Base-by-base conservation (phyloP, 208 protist genomes). In the Trypanosoma theileri region DNA sequence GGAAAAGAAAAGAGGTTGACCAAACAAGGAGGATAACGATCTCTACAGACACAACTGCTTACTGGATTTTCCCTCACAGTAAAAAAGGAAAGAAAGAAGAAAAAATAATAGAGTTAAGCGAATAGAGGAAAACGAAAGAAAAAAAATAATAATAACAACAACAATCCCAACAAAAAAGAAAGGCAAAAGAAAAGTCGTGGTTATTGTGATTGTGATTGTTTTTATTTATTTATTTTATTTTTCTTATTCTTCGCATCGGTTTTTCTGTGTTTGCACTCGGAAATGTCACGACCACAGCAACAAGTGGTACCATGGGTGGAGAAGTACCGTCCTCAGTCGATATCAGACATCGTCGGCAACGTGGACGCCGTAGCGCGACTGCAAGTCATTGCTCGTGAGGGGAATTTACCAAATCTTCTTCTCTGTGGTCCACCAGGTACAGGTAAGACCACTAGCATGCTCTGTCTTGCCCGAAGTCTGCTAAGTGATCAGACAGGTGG, bases 301-400 rank as follows among this genome's bases (percentile, higher is more conserved):
- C 28, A 73, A 44, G 17, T 60, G 21, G 45, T 73, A 28, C 98
- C 98, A 54, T 99, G 98, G 98, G 92, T 99, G 41, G 99, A 99
- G 78, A 99, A 99, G 85, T 99, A 99, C 79, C 85, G 99, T 26
- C 99, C 99, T 14, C 73, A 82, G 42, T 86, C 84, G 31, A 89
- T 99, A 57, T 73, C 89, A 9, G 98, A 99, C 65, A 91, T 99
- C 53, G 98, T 99, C 0, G 99, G 99, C 50, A 99, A 99, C 84
- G 84, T 91, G 57, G 98, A 99, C 44, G 98, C 97, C 24, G 93
- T 99, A 17, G 81, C 78, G 0, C 81, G 98, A 2, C 81, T 99
- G 50, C 72, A 93, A 71, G 89, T 98, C 9, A 99, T 99, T 45
- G 88, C 98, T 10, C 56, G 83, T 51, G 88, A 99, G 66, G 97